Evolutionary conservation across 352 stramenopile genomes (phyloP).

Genomic region (Phytopythium sindhum): DNA sequence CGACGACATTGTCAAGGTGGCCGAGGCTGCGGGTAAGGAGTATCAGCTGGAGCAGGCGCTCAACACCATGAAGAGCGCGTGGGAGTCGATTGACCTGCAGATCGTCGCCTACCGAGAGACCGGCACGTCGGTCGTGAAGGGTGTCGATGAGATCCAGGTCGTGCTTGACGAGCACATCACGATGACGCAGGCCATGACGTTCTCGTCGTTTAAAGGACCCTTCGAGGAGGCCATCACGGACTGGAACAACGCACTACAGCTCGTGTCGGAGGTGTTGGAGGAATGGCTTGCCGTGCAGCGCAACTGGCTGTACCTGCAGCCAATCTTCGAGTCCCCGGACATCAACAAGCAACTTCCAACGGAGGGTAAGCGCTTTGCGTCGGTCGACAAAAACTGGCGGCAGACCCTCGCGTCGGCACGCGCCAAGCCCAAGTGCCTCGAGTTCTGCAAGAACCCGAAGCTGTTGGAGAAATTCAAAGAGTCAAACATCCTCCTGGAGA

Average conservation of each 20-base stretch:
- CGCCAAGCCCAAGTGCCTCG: slow-evolving; percentile 80
- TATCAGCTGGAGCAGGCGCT: slow-evolving; percentile 93
- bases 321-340: slow-evolving; percentile 94
- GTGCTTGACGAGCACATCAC: slow-evolving; percentile 95
- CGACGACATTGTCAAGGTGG: slow-evolving; percentile 91
- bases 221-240: slow-evolving; percentile 93
- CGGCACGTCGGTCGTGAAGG: slow-evolving; percentile 93
- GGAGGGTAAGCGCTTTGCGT: slow-evolving; percentile 93
- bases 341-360: slow-evolving; percentile 96
- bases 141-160: slow-evolving; percentile 91
- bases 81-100: slow-evolving; percentile 89
- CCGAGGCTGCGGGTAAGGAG: slow-evolving; percentile 92
- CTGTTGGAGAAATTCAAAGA: slow-evolving; percentile 91
- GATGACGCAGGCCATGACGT: slow-evolving; percentile 94
- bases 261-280: slow-evolving; percentile 91
- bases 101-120: slow-evolving; percentile 91
- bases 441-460: slow-evolving; percentile 93
- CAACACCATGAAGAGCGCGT: slow-evolving; percentile 90
- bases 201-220: slow-evolving; percentile 93
- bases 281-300: slow-evolving; percentile 94
- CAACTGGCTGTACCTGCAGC: slow-evolving; percentile 95
- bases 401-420: slow-evolving; percentile 86
- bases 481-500: slow-evolving; percentile 93
- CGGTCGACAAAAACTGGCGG: slow-evolving; percentile 95
- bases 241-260: slow-evolving; percentile 88